Evolutionary conservation across 2,329 filamentous ascomycete genomes (phyloP), one percentile per base, ranked within the genome.

Genomic region (Calonectria hawksworthii): DNA sequence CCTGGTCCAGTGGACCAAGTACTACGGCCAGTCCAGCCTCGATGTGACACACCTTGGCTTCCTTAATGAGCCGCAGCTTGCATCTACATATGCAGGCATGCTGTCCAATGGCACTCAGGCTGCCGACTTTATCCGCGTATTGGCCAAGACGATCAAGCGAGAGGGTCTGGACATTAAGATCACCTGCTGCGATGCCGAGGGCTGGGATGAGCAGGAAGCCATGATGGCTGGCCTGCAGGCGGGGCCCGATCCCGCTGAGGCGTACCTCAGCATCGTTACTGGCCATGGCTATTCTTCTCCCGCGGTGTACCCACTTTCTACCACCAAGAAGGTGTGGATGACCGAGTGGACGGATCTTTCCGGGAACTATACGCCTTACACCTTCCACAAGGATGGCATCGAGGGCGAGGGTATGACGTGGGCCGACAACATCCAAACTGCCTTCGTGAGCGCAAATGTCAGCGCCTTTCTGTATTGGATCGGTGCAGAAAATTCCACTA

Each of bases 101-200:
- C 82, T 83, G 69, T 73, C 72, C 68, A 83, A 82, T 71, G 83
- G 74, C 21, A 76, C 78, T 30, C 78, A 83, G 52, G 88, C 88
- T 4, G 88, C 87, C 59, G 86, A 88, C 51, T 90, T 91, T 80
- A 88, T 91, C 82, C 81, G 83, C 72, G 83, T 88, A n/a, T 84
- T 91, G 84, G 47, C 82, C 86, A 41, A 83, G 82, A 68, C 82
- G 84, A 52, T 84, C 47, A 71, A 77, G 47, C 34, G 52, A 32
- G 72, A 67, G 26, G 73, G 73, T 6, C 54, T 76, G 13, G 51
- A 74, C 14, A 69, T 84, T 82, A 13, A 77, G 76, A 82, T 85
- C 65, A 79, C 82, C 32, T 86, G 84, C 83, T 86, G 84, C 78
- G 83, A 87, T 78, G 82, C 83, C 5, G 83, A 84, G 71, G 84